These are phyloP conservation scores for Rhytidiadelphus loreus DNA, from an alignment of 225 moss, liverwort and hornwort genomes.

Conservation along the genomic window DNA sequence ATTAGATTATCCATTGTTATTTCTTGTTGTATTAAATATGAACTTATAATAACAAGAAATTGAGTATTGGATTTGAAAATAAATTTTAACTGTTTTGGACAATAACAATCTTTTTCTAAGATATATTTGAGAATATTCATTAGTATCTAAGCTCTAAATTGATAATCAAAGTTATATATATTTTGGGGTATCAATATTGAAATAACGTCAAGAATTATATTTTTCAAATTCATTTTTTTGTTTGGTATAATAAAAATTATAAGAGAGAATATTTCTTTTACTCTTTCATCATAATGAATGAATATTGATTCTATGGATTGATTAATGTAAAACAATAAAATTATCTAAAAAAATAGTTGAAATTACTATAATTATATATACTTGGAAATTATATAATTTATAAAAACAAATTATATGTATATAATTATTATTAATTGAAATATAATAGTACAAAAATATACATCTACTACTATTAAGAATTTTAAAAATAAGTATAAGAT, in stretches of 20 bases:
- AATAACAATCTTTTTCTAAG: fast-evolving
- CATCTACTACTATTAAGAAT: background rate
- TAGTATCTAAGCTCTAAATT: background rate
- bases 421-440: too few relatives aligned
- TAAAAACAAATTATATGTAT: too few relatives aligned
- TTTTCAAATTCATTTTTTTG: too few relatives aligned
- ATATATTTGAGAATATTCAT: too few relatives aligned
- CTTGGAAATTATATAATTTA: too few relatives aligned
- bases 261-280: fast-evolving
- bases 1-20: too few relatives aligned
- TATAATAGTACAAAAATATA: background rate
- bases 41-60: background rate
- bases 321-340: too few relatives aligned
- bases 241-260: background rate
- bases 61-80: background rate
- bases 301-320: background rate
- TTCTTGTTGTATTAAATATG: background rate
- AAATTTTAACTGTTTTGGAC: background rate
- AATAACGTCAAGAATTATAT: background rate
- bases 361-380: too few relatives aligned
- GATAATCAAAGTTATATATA: too few relatives aligned
- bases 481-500: background rate
- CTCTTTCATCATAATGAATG: too few relatives aligned
- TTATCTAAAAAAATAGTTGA: background rate
- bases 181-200: background rate